phyloP scores from a whole-genome alignment of 768 basidiomycete species.

The Trametopsis cervina region DNA sequence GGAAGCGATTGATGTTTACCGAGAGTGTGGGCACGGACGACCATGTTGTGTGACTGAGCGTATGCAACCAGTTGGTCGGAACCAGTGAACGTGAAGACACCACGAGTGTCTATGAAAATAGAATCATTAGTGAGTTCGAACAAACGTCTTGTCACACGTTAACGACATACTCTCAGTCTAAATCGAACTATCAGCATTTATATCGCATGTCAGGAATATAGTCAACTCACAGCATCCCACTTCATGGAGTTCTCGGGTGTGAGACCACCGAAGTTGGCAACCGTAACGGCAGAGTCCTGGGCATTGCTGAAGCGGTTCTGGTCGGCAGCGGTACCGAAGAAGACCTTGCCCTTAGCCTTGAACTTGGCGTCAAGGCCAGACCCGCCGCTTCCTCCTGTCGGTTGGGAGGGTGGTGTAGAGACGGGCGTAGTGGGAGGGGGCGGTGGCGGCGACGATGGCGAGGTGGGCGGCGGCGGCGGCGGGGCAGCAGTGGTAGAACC shows the following conservation, averaged over 20 bases:
- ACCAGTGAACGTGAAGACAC: slow-evolving; percentile 22
- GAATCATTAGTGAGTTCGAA: neutral
- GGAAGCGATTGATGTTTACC: slow-evolving; percentile 12
- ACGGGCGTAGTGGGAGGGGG: slow-evolving; percentile 13
- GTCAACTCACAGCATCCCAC: slow-evolving; percentile 23
- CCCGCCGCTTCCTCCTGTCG: too few relatives aligned
- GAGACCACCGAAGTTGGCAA: slow-evolving; percentile 24
- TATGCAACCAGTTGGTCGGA: slow-evolving; percentile 26
- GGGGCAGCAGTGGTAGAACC: slow-evolving; percentile 14
- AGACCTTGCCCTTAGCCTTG: slow-evolving; percentile 22
- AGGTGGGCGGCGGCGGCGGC: neutral
- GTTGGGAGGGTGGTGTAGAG: too few relatives aligned
- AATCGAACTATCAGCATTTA: neutral
- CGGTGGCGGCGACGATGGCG: slow-evolving; percentile 5
- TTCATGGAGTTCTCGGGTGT: slow-evolving; percentile 32
- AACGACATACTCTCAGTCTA: slow-evolving; percentile 20
- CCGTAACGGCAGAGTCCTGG: slow-evolving; percentile 17
- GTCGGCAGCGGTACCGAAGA: slow-evolving; percentile 25
- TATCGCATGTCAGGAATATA: too few relatives aligned
- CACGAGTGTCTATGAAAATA: slow-evolving; percentile 15
- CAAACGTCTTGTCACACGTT: neutral
- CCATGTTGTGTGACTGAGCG: slow-evolving; percentile 22
- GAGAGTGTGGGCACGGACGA: slow-evolving; percentile 26
- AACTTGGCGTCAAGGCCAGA: slow-evolving; percentile 19
- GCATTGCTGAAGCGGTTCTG: slow-evolving; percentile 23